phyloP scores from a whole-genome alignment of 2,329 filamentous ascomycete species.

The Torrubiellomyces zombiae region DNA sequence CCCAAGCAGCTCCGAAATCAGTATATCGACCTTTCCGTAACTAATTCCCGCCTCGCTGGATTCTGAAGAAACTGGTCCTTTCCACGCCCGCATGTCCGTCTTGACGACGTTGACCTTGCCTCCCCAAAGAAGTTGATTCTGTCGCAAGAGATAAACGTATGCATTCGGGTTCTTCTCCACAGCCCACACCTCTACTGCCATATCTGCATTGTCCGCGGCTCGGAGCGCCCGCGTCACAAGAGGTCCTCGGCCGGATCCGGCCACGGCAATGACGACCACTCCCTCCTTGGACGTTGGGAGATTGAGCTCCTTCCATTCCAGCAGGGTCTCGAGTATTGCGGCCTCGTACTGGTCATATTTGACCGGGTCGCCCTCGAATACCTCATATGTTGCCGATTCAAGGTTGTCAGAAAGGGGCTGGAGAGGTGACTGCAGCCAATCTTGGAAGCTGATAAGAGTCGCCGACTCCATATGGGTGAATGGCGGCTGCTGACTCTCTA shows the following conservation, averaged over 20 bases:
- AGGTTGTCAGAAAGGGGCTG: slow-evolving; percentile 93
- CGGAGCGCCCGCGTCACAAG: slow-evolving; percentile 74
- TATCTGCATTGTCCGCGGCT: slow-evolving; percentile 59
- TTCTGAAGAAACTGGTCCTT: slow-evolving; percentile 48
- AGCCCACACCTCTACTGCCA: slow-evolving; percentile 74
- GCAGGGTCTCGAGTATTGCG: slow-evolving; percentile 65
- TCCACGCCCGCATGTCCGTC: slow-evolving; percentile 95
- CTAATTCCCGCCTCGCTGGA: slow-evolving; percentile 25
- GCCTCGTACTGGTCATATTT: slow-evolving; percentile 94
- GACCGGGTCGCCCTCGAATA: slow-evolving; percentile 95
- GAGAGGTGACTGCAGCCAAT: slow-evolving; percentile 87
- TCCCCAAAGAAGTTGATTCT: slow-evolving; percentile 71
- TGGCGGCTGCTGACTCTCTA: slow-evolving; percentile 67
- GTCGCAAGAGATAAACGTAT: slow-evolving; percentile 77
- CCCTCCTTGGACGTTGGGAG: slow-evolving; percentile 58
- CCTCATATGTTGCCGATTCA: slow-evolving; percentile 93
- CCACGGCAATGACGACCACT: slow-evolving; percentile 73
- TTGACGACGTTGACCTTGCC: slow-evolving; percentile 74
- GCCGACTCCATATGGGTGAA: slow-evolving; percentile 32
- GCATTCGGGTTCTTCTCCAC: slow-evolving; percentile 98
- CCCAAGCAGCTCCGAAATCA: slow-evolving; percentile 84
- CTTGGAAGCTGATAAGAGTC: slow-evolving; percentile 51
- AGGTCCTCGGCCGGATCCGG: slow-evolving; percentile 82
- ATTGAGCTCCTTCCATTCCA: slow-evolving; percentile 56
- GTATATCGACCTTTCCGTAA: slow-evolving; percentile 64